A percentile compares a stretch with the other conserved stretches of the same genome.
Conservation (phyloP, 768 basidiomycete genomes). For the Auricularia sp. region DNA sequence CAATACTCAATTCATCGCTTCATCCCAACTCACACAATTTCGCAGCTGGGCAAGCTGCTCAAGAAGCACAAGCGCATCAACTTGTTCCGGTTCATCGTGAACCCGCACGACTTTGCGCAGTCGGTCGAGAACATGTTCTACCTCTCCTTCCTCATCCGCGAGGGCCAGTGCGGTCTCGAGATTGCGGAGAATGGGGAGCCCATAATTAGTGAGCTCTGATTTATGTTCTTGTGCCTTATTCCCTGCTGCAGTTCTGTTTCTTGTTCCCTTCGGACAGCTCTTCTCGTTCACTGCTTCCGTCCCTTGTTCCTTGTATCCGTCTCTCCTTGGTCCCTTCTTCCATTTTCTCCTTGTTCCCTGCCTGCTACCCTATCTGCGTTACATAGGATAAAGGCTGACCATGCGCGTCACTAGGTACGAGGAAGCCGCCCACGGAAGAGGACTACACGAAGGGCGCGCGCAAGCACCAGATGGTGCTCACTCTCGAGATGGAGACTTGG, state of each 20-base stretch:
- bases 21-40: background rate
- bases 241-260: too few species aligned
- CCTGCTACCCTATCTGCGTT: too few species aligned
- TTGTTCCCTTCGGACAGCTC: too few species aligned
- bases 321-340: too few species aligned
- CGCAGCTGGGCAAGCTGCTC: constrained; percentile 56
- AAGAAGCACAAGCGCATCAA: constrained; percentile 48
- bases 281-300: too few species aligned
- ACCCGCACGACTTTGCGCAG: constrained; percentile 85
- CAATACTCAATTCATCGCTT: background rate
- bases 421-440: constrained; percentile 52
- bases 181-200: constrained; percentile 58
- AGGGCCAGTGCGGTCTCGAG: constrained; percentile 71
- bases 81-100: constrained; percentile 78
- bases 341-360: too few species aligned
- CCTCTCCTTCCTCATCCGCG: constrained; percentile 83
- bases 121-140: constrained; percentile 97
- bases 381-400: too few species aligned
- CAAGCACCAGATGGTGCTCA: constrained; percentile 81
- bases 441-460: constrained; percentile 55
- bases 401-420: constrained; percentile 23
- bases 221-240: background rate
- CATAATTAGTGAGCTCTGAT: constrained; percentile 49
- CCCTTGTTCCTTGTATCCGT: too few species aligned
- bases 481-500: constrained; percentile 89